These are phyloP conservation scores for Encephalitozoon hellem DNA, from an alignment of 371 early-diverging fungal species.

Conservation along the genomic window DNA sequence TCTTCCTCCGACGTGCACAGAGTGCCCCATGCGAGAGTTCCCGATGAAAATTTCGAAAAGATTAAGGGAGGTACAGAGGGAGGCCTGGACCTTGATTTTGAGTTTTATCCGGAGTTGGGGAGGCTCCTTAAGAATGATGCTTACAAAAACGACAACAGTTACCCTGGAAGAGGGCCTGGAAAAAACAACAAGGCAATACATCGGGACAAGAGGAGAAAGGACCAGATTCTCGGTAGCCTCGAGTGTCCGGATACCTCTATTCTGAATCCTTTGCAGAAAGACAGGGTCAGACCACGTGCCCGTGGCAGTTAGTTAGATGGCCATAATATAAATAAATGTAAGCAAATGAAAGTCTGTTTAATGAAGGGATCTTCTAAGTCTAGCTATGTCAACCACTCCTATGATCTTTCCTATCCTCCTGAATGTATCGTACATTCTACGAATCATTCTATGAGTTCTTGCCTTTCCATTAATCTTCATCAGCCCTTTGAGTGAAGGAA, in stretches of 20 bases:
- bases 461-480: neutral
- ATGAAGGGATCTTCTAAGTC: neutral
- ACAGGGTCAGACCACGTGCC: neutral
- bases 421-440: neutral
- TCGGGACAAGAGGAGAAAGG: neutral
- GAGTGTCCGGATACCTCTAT: neutral
- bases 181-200: neutral
- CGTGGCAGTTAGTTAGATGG: neutral
- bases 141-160: neutral
- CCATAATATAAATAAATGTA: neutral
- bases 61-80: neutral
- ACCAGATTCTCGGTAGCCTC: neutral
- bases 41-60: neutral
- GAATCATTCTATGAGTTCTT: neutral
- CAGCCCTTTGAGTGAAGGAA: neutral
- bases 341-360: neutral
- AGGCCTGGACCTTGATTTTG: neutral
- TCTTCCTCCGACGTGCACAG: neutral
- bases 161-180: neutral
- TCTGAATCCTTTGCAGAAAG: neutral
- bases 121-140: neutral
- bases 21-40: neutral
- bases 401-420: neutral
- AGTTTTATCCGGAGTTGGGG: neutral
- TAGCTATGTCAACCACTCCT: neutral